Percentiles rank a stretch among this genome's conserved stretches.
Conservation (phyloP, 352 stramenopile species). For the Pythium rishiriense region DNA sequence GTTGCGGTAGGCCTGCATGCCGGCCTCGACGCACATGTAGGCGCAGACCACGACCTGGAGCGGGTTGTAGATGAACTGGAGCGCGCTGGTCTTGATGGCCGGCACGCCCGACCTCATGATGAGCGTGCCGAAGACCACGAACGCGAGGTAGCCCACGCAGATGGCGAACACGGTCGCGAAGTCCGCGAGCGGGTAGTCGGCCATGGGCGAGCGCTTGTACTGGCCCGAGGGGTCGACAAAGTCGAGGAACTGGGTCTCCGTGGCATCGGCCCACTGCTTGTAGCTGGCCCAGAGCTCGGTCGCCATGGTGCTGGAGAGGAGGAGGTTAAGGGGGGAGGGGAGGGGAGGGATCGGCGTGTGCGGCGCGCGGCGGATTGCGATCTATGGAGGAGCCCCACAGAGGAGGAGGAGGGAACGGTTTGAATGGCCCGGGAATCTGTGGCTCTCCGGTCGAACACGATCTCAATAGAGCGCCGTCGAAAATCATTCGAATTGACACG, state of each 20-base stretch:
- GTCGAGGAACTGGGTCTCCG: constrained; percentile 47
- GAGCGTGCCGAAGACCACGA: constrained; percentile 66
- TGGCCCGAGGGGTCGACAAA: constrained; percentile 55
- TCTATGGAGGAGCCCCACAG: not conserved
- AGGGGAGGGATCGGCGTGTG: not conserved
- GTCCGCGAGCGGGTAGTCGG: constrained; percentile 60
- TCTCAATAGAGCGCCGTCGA: not conserved
- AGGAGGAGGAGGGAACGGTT: not conserved
- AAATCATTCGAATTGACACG: constrained; percentile 8
- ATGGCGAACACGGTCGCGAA: constrained; percentile 60
- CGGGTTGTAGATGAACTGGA: constrained; percentile 98
- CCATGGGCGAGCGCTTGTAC: constrained; percentile 69
- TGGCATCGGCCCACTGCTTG: constrained; percentile 54
- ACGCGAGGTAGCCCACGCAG: constrained; percentile 63
- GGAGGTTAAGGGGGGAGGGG: not conserved
- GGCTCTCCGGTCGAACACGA: constrained; percentile 4
- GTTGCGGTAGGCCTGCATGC: constrained; percentile 92
- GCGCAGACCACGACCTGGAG: constrained; percentile 95
- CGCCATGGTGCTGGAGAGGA: constrained; percentile 23
- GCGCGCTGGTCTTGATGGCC: constrained; percentile 65
- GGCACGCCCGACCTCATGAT: constrained; percentile 78
- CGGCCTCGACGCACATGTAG: constrained; percentile 96
- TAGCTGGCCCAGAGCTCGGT: constrained; percentile 21
- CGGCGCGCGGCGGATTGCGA: constrained; percentile 6
- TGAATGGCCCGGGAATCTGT: constrained; percentile 8